phyloP scores from a whole-genome alignment of 2,329 filamentous ascomycete genomes.

The Helotiales sp. region DNA sequence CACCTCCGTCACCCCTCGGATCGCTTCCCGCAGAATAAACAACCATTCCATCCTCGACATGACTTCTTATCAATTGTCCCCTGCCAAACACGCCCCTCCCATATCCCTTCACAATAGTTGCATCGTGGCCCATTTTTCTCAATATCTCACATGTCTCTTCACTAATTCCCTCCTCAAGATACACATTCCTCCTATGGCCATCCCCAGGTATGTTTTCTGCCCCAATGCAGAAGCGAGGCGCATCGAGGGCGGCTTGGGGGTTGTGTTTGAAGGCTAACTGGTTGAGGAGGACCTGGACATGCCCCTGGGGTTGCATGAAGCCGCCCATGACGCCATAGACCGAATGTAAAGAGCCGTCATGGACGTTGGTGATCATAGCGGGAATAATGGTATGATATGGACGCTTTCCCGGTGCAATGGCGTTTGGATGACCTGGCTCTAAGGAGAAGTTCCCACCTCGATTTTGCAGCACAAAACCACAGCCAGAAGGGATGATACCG shows the following conservation, averaged over 20 bases:
- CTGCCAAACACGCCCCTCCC: constrained; percentile 74
- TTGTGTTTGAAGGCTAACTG: constrained; percentile 80
- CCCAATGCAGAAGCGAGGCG: constrained; percentile 86
- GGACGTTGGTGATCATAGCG: constrained; percentile 77
- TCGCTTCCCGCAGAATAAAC: constrained; percentile 92
- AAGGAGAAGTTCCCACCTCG: constrained; percentile 86
- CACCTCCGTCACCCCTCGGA: constrained; percentile 76
- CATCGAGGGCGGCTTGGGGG: constrained; percentile 86
- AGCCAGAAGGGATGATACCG: constrained; percentile 77
- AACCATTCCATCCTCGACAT: constrained; percentile 70
- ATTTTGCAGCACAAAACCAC: constrained; percentile 93
- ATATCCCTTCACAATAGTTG: constrained; percentile 66
- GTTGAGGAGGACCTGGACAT: constrained; percentile 89
- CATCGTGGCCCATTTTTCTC: constrained; percentile 68
- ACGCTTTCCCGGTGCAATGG: constrained; percentile 75
- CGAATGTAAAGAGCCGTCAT: constrained; percentile 73
- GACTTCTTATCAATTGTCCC: constrained; percentile 81
- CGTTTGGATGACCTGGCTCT: constrained; percentile 71
- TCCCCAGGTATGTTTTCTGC: constrained; percentile 64
- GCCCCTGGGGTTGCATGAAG: constrained; percentile 97
- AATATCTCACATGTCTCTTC: constrained; percentile 67
- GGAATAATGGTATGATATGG: constrained; percentile 99
- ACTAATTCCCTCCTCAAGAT: constrained; percentile 79
- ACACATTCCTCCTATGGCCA: constrained; percentile 62
- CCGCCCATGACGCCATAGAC: constrained; percentile 97